phyloP scores from a whole-genome alignment of 306 rosid genomes.

The Sicyos baderoa region DNA sequence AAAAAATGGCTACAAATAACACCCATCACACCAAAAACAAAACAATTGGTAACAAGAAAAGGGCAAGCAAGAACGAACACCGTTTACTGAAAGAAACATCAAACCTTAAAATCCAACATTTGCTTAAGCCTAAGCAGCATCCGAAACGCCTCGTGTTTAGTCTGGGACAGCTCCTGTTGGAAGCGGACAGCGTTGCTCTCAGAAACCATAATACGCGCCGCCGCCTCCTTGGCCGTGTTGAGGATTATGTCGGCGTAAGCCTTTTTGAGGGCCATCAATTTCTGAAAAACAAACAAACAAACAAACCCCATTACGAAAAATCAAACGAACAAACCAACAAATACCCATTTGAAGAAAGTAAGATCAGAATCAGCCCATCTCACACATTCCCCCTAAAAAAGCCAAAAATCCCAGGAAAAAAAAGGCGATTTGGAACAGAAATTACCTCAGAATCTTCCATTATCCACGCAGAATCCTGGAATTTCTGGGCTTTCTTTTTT shows the following conservation, averaged over 20 bases:
- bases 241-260: conserved; percentile 76
- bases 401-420: conserved; percentile 12
- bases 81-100: conserved; percentile 3
- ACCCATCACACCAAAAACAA: background rate
- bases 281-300: conserved; percentile 50
- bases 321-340: conserved; percentile 7
- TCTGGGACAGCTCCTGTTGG: conserved; percentile 43
- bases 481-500: background rate
- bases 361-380: conserved; percentile 8
- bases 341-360: background rate
- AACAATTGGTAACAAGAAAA: background rate
- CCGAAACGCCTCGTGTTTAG: conserved; percentile 59
- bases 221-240: conserved; percentile 76
- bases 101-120: conserved; percentile 68
- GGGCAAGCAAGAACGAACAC: conserved; percentile 16
- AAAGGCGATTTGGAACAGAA: background rate
- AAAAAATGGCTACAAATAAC: background rate
- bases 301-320: conserved; percentile 15
- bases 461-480: background rate
- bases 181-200: conserved; percentile 52
- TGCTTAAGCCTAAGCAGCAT: conserved; percentile 72
- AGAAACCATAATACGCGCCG: conserved; percentile 62
- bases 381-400: conserved; percentile 16
- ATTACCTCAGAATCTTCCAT: conserved; percentile 18
- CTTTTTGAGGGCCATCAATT: conserved; percentile 73